Percentiles rank a stretch among this genome's conserved stretches.
phyloP scores from a whole-genome alignment of 129 eudicot species.

The Helianthus annuus region DNA sequence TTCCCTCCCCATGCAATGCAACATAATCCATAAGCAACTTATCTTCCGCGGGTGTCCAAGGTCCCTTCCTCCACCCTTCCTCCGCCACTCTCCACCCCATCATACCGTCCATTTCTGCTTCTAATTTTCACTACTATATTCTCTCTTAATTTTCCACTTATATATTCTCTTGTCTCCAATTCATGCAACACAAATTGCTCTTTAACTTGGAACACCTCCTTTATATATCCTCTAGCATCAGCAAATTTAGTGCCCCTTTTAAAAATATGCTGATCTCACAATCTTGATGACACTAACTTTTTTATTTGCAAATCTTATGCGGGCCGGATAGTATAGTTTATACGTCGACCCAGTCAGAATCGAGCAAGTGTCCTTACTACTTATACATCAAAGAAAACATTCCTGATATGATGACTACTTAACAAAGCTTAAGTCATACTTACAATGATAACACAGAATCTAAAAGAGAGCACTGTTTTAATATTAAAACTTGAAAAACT shows the following conservation, averaged over 20 bases:
- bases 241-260: slow-evolving; percentile 37
- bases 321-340: slow-evolving; percentile 8
- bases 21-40: slow-evolving; percentile 71
- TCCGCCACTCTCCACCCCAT: slow-evolving; percentile 51
- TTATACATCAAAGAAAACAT: slow-evolving; percentile 35
- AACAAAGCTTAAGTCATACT: slow-evolving; percentile 25
- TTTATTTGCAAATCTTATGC: slow-evolving; percentile 15
- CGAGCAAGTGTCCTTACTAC: slow-evolving; percentile 34
- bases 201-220: slow-evolving; percentile 25
- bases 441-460: slow-evolving; percentile 38
- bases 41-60: slow-evolving; percentile 94
- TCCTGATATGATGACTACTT: slow-evolving; percentile 34
- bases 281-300: slow-evolving; percentile 38
- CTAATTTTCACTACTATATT: not conserved
- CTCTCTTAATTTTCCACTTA: slow-evolving; percentile 3
- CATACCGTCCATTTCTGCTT: slow-evolving; percentile 31
- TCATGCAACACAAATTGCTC: slow-evolving; percentile 37
- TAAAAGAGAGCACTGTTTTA: slow-evolving; percentile 29
- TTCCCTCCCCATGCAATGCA: slow-evolving; percentile 68
- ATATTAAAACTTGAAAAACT: slow-evolving; percentile 28
- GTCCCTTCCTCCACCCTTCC: slow-evolving; percentile 92
- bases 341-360: slow-evolving; percentile 20
- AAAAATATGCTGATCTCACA: slow-evolving; percentile 36
- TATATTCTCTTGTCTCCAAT: slow-evolving; percentile 40
- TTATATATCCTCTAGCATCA: slow-evolving; percentile 27